A percentile compares a stretch with the other conserved stretches of the same genome.
Evolutionary conservation across 106 monocot species (phyloP).

Genomic region (Apostasia shenzhenica): DNA sequence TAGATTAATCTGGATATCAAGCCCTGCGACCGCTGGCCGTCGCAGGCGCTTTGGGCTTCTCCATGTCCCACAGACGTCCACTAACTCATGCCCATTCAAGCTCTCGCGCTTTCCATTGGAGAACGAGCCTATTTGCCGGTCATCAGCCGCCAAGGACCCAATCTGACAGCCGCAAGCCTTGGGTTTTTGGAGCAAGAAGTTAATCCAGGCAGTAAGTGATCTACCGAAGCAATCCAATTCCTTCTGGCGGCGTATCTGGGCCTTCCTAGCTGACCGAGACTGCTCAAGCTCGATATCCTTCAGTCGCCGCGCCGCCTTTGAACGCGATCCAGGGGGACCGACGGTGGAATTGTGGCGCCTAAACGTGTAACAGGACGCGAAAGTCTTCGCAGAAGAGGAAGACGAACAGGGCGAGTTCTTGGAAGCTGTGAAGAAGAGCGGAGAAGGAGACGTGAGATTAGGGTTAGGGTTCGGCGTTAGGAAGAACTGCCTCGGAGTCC

Average conservation of each 20-base stretch:
- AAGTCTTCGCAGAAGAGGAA: not conserved
- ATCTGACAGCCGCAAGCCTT: conserved; percentile 19
- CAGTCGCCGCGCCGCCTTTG: conserved; percentile 30
- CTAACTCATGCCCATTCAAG: conserved; percentile 10
- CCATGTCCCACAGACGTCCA: conserved; percentile 7
- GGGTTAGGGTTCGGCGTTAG: conserved; percentile 24
- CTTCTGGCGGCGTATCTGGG: conserved; percentile 20
- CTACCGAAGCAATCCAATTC: conserved; percentile 17
- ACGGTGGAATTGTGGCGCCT: conserved; percentile 5
- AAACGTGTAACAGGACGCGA: not conserved
- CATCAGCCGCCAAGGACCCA: not conserved
- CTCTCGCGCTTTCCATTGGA: conserved; percentile 23
- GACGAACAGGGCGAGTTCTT: conserved; percentile 27
- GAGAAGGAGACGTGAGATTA: conserved; percentile 9
- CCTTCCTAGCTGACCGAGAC: conserved; percentile 34
- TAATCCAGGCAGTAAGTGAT: conserved; percentile 40
- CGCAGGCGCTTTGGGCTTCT: conserved; percentile 27
- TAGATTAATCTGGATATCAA: not conserved
- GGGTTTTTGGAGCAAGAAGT: conserved; percentile 38
- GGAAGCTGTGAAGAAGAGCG: conserved; percentile 37
- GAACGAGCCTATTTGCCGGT: not conserved
- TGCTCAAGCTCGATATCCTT: conserved; percentile 48
- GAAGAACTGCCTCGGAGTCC: conserved; percentile 20
- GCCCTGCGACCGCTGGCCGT: not conserved
- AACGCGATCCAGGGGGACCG: conserved; percentile 1